phyloP scores from a whole-genome alignment of 2,329 filamentous ascomycete species.

The Tolypocladium sp. region DNA sequence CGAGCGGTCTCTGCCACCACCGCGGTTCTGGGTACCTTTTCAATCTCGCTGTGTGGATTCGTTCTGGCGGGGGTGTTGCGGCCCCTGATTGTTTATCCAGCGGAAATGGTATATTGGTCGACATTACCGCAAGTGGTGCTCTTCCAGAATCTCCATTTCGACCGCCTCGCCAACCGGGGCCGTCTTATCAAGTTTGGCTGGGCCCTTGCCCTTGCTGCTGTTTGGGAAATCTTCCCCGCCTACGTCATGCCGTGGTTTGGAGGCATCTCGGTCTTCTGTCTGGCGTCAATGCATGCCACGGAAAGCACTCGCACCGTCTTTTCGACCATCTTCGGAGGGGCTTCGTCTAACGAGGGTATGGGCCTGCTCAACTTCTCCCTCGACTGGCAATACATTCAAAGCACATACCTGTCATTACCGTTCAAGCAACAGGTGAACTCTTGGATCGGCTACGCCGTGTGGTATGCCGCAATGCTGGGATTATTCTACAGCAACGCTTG shows the following conservation, averaged over 20 bases:
- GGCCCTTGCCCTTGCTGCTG: constrained; percentile 20
- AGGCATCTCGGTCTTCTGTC: constrained; percentile 32
- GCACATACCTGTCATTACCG: constrained; percentile 23
- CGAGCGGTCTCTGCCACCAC: constrained; percentile 12
- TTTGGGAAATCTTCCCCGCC: constrained; percentile 38
- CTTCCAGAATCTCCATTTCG: constrained; percentile 23
- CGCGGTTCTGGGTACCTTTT: constrained; percentile 16
- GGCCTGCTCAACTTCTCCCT: constrained; percentile 30
- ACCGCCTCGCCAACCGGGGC: constrained; percentile 13
- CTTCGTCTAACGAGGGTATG: constrained; percentile 25
- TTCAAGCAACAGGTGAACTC: constrained; percentile 26
- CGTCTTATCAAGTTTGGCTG: constrained; percentile 20
- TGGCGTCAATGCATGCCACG: constrained; percentile 29
- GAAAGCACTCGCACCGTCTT: constrained; percentile 11
- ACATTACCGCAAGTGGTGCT: constrained; percentile 20
- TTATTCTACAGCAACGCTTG: constrained; percentile 33
- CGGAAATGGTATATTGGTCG: constrained; percentile 23
- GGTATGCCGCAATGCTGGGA: constrained; percentile 22
- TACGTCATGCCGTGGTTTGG: constrained; percentile 34
- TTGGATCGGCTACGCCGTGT: constrained; percentile 25
- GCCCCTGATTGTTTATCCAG: constrained; percentile 20
- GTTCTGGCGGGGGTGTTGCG: constrained; percentile 17
- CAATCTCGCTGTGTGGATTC: constrained; percentile 18
- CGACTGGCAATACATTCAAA: constrained; percentile 35
- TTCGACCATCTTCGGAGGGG: constrained; percentile 28